Percentiles rank a stretch among this genome's conserved stretches.
Conservation (phyloP, 495 filamentous ascomycete species). For the Annulohypoxylon maeteangense region DNA sequence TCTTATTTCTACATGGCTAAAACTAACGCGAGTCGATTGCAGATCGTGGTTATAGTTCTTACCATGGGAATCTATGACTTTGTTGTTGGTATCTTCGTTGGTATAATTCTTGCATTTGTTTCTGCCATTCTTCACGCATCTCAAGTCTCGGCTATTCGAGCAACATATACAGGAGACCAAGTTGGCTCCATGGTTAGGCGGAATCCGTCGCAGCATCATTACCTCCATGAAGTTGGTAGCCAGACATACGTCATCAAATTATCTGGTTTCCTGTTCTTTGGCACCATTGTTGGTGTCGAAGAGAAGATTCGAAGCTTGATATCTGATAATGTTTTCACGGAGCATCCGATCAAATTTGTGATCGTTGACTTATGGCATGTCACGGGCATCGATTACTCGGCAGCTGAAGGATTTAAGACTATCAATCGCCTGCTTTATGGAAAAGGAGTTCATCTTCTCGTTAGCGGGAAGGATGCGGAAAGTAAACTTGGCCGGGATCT, state of each 20-base stretch:
- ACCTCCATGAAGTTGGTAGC: conserved; percentile 81
- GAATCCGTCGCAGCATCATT: conserved; percentile 88
- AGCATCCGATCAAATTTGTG: conserved; percentile 84
- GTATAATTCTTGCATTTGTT: conserved; percentile 90
- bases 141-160: conserved; percentile 84
- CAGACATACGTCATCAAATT: conserved; percentile 93
- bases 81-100: conserved; percentile 89
- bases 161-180: conserved; percentile 84
- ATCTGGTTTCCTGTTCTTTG: conserved; percentile 93
- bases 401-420: conserved; percentile 91
- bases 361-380: conserved; percentile 92
- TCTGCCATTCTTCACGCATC: conserved; percentile 92
- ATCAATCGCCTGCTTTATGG: conserved; percentile 83
- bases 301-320: conserved; percentile 83
- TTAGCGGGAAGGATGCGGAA: conserved; percentile 80
- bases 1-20: conserved; percentile 1
- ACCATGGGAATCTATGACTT: conserved; percentile 98
- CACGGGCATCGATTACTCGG: conserved; percentile 93
- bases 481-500: conserved; percentile 80
- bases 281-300: conserved; percentile 94
- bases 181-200: conserved; percentile 91
- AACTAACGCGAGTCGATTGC: conserved; percentile 41
- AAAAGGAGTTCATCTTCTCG: conserved; percentile 78
- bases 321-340: conserved; percentile 78
- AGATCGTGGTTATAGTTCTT: conserved; percentile 90